These are phyloP conservation scores for Boletellus sp. DNA, from an alignment of 1,284 basidiomycete species.

Conservation along the genomic window DNA sequence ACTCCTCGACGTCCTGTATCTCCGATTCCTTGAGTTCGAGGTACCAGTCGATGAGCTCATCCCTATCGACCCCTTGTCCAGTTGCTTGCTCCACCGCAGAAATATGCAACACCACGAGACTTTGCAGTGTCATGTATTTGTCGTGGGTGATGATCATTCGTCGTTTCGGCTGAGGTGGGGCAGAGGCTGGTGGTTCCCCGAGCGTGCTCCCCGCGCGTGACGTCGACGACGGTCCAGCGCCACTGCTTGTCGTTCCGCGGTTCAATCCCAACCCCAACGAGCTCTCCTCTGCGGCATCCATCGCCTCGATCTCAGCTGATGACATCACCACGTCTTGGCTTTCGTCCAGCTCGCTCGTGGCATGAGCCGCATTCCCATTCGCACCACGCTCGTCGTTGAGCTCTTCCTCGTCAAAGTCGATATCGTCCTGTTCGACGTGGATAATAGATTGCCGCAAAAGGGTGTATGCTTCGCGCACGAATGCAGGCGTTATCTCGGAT, in stretches of 20 bases:
- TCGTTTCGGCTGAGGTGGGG: constrained; percentile 49
- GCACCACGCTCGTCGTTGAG: constrained; percentile 52
- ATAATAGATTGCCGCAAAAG: constrained; percentile 97
- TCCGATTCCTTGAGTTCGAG: constrained; percentile 86
- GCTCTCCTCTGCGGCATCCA: constrained; percentile 58
- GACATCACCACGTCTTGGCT: constrained; percentile 66
- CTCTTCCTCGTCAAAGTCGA: constrained; percentile 96
- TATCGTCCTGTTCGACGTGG: constrained; percentile 98
- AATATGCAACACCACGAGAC: constrained; percentile 83
- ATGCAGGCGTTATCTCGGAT: constrained; percentile 87
- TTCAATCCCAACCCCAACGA: constrained; percentile 45
- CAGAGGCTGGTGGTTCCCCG: constrained; percentile 17
- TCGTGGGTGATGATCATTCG: constrained; percentile 94
- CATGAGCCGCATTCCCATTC: constrained; percentile 27
- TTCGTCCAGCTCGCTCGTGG: constrained; percentile 39
- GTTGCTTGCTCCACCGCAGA: constrained; percentile 75
- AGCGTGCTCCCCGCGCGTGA: constrained; percentile 38
- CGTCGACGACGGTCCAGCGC: constrained; percentile 37
- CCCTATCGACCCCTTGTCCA: constrained; percentile 77
- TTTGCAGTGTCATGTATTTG: constrained; percentile 89
- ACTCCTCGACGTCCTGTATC: constrained; percentile 80
- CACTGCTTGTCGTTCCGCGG: constrained; percentile 32
- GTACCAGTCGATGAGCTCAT: constrained; percentile 96
- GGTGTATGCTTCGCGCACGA: constrained; percentile 93
- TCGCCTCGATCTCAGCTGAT: constrained; percentile 50